These are phyloP conservation scores for Jackrogersella multiformis DNA, from an alignment of 495 filamentous ascomycete genomes.

Conservation along the genomic window DNA sequence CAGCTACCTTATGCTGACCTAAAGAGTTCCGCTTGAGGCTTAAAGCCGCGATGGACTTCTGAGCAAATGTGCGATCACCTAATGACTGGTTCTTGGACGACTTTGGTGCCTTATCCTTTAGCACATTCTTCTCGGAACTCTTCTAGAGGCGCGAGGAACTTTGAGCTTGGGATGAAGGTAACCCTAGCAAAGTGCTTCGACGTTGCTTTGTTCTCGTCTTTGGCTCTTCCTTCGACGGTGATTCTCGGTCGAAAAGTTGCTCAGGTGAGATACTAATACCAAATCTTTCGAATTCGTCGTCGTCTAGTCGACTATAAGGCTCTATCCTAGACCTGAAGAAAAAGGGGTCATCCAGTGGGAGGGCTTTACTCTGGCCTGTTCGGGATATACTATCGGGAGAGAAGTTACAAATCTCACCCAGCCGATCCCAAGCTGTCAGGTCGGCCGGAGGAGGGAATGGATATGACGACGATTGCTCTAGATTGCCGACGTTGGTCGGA, in stretches of 20 bases:
- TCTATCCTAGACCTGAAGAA: slow-evolving; percentile 38
- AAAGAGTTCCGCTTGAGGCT: slow-evolving; percentile 40
- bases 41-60: slow-evolving; percentile 26
- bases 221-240: slow-evolving; percentile 17
- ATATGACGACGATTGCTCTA: slow-evolving; percentile 2
- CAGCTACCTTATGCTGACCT: slow-evolving; percentile 37
- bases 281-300: slow-evolving; percentile 13
- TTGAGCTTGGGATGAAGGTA: slow-evolving; percentile 34
- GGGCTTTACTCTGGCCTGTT: slow-evolving; percentile 16
- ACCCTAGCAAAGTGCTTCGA: slow-evolving; percentile 33
- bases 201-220: slow-evolving; percentile 36
- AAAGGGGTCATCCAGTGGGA: slow-evolving; percentile 42
- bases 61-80: slow-evolving; percentile 33
- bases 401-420: slow-evolving; percentile 45
- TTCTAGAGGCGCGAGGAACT: slow-evolving; percentile 41
- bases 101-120: slow-evolving; percentile 30
- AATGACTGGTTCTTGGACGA: slow-evolving; percentile 25
- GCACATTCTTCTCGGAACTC: slow-evolving; percentile 36
- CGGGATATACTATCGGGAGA: slow-evolving; percentile 29
- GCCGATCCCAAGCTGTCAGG: slow-evolving; percentile 42
- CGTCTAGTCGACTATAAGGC: slow-evolving; percentile 27
- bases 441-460: neutral
- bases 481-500: slow-evolving; percentile 33
- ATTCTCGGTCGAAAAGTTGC: slow-evolving; percentile 12
- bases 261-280: slow-evolving; percentile 10